A percentile compares a stretch with the other conserved stretches of the same genome.
Conservation (phyloP, 805 yeast species). For the Pichia kluyveri region DNA sequence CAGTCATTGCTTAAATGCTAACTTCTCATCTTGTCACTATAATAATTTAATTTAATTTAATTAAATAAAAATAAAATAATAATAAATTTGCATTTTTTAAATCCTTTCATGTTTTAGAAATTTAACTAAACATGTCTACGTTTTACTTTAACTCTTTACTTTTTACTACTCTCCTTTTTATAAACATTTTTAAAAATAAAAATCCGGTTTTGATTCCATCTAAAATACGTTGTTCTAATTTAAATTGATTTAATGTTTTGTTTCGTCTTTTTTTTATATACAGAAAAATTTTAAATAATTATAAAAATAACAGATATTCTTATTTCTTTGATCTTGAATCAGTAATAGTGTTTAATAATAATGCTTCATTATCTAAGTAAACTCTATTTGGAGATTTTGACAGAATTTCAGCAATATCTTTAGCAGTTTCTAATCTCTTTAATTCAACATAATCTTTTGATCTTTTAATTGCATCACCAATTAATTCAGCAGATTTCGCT, state of each 20-base stretch:
- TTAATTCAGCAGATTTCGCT: constrained; percentile 94
- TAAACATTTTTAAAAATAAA: no score
- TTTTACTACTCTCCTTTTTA: no score
- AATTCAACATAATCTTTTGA: constrained; percentile 93
- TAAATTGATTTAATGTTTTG: not conserved
- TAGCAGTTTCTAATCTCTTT: constrained; percentile 94
- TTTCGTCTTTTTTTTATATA: not conserved
- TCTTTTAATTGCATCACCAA: constrained; percentile 98
- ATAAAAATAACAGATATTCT: not conserved
- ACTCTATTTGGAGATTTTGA: constrained; percentile 87
- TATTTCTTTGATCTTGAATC: constrained; percentile 52
- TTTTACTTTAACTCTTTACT: not conserved
- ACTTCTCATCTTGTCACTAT: no score
- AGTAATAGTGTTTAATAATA: constrained; percentile 78
- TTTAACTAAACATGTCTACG: not conserved
- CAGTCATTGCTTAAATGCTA: constrained; percentile 28
- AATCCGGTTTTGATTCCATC: no score
- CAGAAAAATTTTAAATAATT: not conserved
- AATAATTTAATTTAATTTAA: not conserved
- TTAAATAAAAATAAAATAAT: not conserved
- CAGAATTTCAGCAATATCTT: constrained; percentile 84
- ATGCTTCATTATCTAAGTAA: constrained; percentile 83
- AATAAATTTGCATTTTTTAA: not conserved
- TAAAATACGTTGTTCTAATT: no score
- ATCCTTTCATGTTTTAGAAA: not conserved